Evolutionary conservation across 208 protist species (phyloP).

Genomic region (Leishmania mexicana): DNA sequence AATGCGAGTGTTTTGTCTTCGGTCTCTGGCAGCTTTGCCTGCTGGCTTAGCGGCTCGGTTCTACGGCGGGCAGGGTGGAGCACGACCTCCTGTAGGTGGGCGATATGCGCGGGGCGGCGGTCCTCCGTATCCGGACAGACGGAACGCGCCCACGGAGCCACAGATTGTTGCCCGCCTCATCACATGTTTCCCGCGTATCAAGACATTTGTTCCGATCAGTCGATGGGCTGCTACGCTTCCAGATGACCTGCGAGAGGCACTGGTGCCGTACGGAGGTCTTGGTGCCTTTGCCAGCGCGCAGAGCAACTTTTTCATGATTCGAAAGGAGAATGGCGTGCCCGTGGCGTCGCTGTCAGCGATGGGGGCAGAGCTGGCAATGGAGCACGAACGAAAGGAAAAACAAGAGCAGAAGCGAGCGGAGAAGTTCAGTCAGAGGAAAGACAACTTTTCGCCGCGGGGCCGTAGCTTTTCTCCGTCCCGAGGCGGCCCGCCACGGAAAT

Average conservation of each 20-base stretch:
- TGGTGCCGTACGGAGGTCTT: conserved; percentile 70
- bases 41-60: neutral
- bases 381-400: conserved; percentile 46
- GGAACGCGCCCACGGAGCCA: conserved; percentile 46
- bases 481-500: neutral
- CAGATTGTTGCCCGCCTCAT: conserved; percentile 69
- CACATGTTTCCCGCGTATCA: conserved; percentile 53
- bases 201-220: conserved; percentile 48
- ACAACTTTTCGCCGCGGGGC: neutral
- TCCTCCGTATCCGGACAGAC: conserved; percentile 16
- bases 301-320: conserved; percentile 76
- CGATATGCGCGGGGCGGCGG: conserved; percentile 14
- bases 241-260: conserved; percentile 62
- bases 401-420: conserved; percentile 35
- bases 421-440: conserved; percentile 23
- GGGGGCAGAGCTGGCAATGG: conserved; percentile 40
- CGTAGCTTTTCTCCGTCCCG: conserved; percentile 72
- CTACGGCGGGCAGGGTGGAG: conserved; percentile 13
- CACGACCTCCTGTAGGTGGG: conserved; percentile 1
- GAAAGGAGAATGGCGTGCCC: conserved; percentile 60
- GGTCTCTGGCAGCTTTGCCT: neutral
- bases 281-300: conserved; percentile 54
- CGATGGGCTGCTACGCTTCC: conserved; percentile 58
- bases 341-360: conserved; percentile 67
- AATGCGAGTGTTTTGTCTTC: conserved; percentile 26